Evolutionary conservation across 192 early-diverging fungal genomes (phyloP), one percentile per base, ranked within the genome.

Genomic region (Umbelopsis sp.): DNA sequence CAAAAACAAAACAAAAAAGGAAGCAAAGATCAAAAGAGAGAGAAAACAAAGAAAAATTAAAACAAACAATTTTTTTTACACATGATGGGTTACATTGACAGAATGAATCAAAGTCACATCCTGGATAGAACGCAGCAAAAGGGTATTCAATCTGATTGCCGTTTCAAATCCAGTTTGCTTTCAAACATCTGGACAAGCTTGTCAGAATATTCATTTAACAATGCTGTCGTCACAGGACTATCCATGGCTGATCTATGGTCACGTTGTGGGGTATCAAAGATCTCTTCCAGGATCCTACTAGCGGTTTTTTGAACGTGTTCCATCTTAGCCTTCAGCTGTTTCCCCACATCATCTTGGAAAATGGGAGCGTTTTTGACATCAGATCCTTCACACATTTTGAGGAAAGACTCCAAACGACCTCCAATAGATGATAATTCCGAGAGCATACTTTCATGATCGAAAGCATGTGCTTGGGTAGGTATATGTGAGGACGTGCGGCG

Each of bases 191-290:
- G 24, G 16, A 74, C 10, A 2, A 74, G 43, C 14, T 38, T 34
- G 2, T 51, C 26, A 45, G 73, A 74, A 43, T 74, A 74, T 62
- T 59, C 45, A 24, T 62, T 68, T 0, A 74, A 43, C 54, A 74
- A 38, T 11, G 62, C 26, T 11, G 66, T 21, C 1, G 72, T 68
- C 1, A n/a, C 66, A 24, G 72, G 20, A n/a, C 53, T 51, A 2
- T 41, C 6, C 9, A 34, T 50, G 12, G 2, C 8, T 24, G 45
- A 21, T 16, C 8, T 12, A 10, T 21, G 47, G 8, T 24, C 47
- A n/a, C 14, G 51, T 10, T 36, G 45, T 24, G 16, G 20, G 25
- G 21, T 5, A 36, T 41, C 21, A 16, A 11, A 20, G 8, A 72
- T 3, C 5, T 38, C 53, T 21, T 72, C 25, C 2, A 14, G 2